Evolutionary conservation across 2,329 filamentous ascomycete species (phyloP).

Genomic region (Ilyonectria mors-panacis): DNA sequence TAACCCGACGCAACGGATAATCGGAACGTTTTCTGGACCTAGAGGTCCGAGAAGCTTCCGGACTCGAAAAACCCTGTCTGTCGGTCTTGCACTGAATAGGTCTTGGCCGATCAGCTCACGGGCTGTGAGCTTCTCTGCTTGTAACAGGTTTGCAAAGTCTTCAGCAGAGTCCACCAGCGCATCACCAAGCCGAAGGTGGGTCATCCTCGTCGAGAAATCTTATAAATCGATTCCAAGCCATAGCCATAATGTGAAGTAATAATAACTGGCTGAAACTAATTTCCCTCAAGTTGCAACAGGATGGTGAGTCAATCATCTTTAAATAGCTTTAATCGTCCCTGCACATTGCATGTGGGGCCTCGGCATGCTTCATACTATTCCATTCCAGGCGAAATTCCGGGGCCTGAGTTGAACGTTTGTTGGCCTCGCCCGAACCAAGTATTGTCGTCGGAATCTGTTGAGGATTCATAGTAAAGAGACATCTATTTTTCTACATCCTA

Average conservation of each 20-base stretch:
- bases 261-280: background rate
- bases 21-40: constrained; percentile 14
- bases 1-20: constrained; percentile 28
- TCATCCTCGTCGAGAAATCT: constrained; percentile 22
- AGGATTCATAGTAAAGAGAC: too few relatives aligned
- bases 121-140: constrained; percentile 15
- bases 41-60: constrained; percentile 25
- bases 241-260: background rate
- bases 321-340: background rate
- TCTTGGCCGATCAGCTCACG: constrained; percentile 8
- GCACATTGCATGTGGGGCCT: background rate
- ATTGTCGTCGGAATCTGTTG: too few relatives aligned
- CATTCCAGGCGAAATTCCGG: too few relatives aligned
- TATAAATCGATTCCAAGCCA: constrained; percentile 26
- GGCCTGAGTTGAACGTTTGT: too few relatives aligned
- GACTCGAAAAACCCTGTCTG: constrained; percentile 8
- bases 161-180: constrained; percentile 7
- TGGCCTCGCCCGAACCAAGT: too few relatives aligned
- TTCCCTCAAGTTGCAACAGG: background rate
- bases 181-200: constrained; percentile 14
- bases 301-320: background rate
- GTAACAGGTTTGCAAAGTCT: constrained; percentile 7
- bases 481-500: too few relatives aligned
- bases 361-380: background rate
- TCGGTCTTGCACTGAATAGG: constrained; percentile 16